These are phyloP conservation scores for Fusarium mundagurra DNA, from an alignment of 2,329 filamentous ascomycete genomes.

Conservation along the genomic window DNA sequence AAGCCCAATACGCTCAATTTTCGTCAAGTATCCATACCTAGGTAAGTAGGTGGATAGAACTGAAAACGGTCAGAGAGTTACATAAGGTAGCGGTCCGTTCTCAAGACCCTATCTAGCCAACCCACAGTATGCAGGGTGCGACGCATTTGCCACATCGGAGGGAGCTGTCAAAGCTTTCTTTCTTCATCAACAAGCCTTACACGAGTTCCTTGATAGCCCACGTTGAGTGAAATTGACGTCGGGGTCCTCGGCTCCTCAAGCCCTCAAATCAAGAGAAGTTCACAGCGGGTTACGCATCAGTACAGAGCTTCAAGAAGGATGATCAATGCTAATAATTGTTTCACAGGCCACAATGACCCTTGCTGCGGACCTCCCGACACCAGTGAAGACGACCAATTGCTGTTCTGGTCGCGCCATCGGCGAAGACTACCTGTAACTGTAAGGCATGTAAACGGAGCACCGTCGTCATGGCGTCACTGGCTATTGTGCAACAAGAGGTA, in stretches of 20 bases:
- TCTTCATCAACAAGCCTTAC: neutral
- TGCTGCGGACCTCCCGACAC: slow-evolving; percentile 1
- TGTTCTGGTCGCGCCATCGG: slow-evolving; percentile 8
- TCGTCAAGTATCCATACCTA: slow-evolving; percentile 1
- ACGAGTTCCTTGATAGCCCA: neutral
- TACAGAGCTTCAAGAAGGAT: slow-evolving; percentile 5
- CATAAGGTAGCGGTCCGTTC: neutral
- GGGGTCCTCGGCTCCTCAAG: slow-evolving; percentile 12
- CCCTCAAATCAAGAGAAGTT: slow-evolving; percentile 1
- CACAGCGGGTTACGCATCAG: slow-evolving; percentile 10
- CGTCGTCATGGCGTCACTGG: slow-evolving; percentile 41
- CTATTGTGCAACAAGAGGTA: slow-evolving; percentile 18
- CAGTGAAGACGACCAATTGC: slow-evolving; percentile 1
- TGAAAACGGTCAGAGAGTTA: slow-evolving; percentile 14
- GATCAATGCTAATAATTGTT: slow-evolving; percentile 5
- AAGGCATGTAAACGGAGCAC: slow-evolving; percentile 16
- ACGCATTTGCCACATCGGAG: slow-evolving; percentile 6
- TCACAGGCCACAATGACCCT: slow-evolving; percentile 30
- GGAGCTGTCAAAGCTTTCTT: slow-evolving; percentile 1
- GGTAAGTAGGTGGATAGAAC: slow-evolving; percentile 10
- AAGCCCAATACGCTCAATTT: neutral
- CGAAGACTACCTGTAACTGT: slow-evolving; percentile 9
- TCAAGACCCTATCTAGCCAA: neutral
- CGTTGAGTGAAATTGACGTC: neutral
- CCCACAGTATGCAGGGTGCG: neutral